These are phyloP conservation scores for Fraxinus platypoda DNA, from an alignment of 305 asterid species.

Conservation along the genomic window DNA sequence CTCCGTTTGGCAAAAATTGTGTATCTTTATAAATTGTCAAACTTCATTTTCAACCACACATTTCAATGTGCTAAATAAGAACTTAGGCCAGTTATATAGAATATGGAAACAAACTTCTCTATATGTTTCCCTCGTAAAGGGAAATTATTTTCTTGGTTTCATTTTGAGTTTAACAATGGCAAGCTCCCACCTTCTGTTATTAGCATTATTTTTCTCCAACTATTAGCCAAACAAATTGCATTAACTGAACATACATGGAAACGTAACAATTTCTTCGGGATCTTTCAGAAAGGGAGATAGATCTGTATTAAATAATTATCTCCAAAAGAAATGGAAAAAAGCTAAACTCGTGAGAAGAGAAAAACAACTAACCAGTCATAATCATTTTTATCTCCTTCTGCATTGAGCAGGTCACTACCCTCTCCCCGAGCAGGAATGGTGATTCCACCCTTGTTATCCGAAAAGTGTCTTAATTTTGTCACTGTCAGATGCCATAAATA, in stretches of 20 bases:
- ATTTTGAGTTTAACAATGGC: conserved; percentile 1
- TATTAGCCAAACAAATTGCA: conserved; percentile 11
- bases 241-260: background rate
- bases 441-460: conserved; percentile 70
- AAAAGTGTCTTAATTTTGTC: conserved; percentile 54
- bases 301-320: background rate
- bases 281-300: conserved; percentile 7
- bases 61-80: conserved; percentile 1
- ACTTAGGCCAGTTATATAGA: background rate
- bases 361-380: conserved; percentile 77
- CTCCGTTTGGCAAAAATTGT: background rate
- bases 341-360: background rate
- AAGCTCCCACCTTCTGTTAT: background rate
- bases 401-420: conserved; percentile 84
- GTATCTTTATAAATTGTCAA: background rate
- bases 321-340: conserved; percentile 11
- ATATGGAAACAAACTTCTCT: conserved; percentile 1
- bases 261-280: conserved; percentile 13
- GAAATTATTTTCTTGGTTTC: conserved; percentile 12
- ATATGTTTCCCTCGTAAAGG: background rate
- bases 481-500: conserved; percentile 53
- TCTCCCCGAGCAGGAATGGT: conserved; percentile 84
- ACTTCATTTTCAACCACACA: background rate
- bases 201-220: conserved; percentile 4
- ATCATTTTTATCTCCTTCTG: conserved; percentile 87